phyloP scores from a whole-genome alignment of 2,329 filamentous ascomycete species.

The Ilyonectria robusta region DNA sequence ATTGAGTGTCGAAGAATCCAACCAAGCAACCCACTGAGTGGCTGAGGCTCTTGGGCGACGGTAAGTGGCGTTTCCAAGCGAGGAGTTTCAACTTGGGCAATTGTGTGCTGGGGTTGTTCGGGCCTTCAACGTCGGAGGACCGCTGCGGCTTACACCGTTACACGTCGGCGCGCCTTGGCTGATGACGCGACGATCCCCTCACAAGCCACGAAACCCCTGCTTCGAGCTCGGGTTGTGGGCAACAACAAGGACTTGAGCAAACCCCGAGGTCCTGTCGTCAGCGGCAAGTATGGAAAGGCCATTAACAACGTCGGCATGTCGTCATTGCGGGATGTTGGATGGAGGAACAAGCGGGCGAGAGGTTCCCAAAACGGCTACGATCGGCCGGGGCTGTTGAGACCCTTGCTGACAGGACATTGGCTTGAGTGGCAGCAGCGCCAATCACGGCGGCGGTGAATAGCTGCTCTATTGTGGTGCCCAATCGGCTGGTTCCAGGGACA shows the following conservation, averaged over 20 bases:
- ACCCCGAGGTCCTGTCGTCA: slow-evolving; percentile 24
- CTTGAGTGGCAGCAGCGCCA: slow-evolving; percentile 40
- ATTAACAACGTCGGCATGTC: slow-evolving; percentile 41
- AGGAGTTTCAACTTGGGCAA: slow-evolving; percentile 10
- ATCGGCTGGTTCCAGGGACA: slow-evolving; percentile 34
- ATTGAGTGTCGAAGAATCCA: slow-evolving; percentile 8
- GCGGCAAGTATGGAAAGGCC: slow-evolving; percentile 18
- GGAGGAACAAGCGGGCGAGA: slow-evolving; percentile 36
- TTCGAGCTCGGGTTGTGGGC: slow-evolving; percentile 7
- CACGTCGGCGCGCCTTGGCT: slow-evolving; percentile 19
- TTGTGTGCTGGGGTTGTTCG: slow-evolving; percentile 11
- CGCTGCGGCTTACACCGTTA: slow-evolving; percentile 16
- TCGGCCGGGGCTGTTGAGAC: slow-evolving; percentile 38
- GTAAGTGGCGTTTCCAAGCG: slow-evolving; percentile 18
- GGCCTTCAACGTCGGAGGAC: slow-evolving; percentile 10
- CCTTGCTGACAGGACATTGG: slow-evolving; percentile 38
- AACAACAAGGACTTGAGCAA: slow-evolving; percentile 25
- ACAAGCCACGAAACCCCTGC: slow-evolving; percentile 5
- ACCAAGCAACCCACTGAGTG: not conserved
- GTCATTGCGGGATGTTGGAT: slow-evolving; percentile 40
- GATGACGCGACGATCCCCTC: slow-evolving; percentile 20
- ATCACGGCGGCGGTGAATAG: slow-evolving; percentile 29
- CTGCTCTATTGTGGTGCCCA: slow-evolving; percentile 35
- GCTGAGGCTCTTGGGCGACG: slow-evolving; percentile 11
- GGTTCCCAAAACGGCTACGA: slow-evolving; percentile 38